Conservation (phyloP, 805 yeast species). For the Kluyveromyces wickerhamii region DNA sequence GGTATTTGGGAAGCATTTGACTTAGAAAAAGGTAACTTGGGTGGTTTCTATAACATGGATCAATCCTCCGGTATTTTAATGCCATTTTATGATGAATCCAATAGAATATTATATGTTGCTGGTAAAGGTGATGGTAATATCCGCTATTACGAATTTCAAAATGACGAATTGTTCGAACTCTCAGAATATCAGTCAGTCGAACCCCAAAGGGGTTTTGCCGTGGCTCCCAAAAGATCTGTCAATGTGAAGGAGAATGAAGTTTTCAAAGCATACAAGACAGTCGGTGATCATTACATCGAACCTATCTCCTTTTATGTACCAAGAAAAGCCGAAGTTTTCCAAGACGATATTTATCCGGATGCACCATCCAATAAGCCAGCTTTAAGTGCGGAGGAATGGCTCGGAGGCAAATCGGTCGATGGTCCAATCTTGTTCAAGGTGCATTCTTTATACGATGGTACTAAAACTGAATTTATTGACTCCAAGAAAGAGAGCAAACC, state of each 20-base stretch:
- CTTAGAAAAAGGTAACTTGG: slow-evolving; percentile 74
- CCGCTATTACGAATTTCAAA: slow-evolving; percentile 83
- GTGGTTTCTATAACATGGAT: slow-evolving; percentile 81
- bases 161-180: slow-evolving; percentile 72
- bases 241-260: slow-evolving; percentile 80
- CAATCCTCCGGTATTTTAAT: slow-evolving; percentile 88
- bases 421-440: slow-evolving; percentile 77
- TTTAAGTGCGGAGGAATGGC: slow-evolving; percentile 69
- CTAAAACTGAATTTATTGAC: slow-evolving; percentile 38
- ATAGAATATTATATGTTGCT: slow-evolving; percentile 74
- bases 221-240: slow-evolving; percentile 76
- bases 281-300: slow-evolving; percentile 75
- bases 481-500: too few species aligned
- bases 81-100: slow-evolving; percentile 82
- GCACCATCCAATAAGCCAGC: slow-evolving; percentile 80
- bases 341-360: slow-evolving; percentile 87
- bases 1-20: slow-evolving; percentile 86
- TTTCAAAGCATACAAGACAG: slow-evolving; percentile 75
- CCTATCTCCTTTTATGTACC: slow-evolving; percentile 93
- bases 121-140: slow-evolving; percentile 99
- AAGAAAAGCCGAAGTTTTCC: slow-evolving; percentile 87
- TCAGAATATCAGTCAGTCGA: slow-evolving; percentile 87
- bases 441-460: slow-evolving; percentile 74
- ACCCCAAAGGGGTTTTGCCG: slow-evolving; percentile 94
- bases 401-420: slow-evolving; percentile 65